These are phyloP conservation scores for Dianthus caryophyllus DNA, from an alignment of 148 eudicot genomes.

Conservation along the genomic window DNA sequence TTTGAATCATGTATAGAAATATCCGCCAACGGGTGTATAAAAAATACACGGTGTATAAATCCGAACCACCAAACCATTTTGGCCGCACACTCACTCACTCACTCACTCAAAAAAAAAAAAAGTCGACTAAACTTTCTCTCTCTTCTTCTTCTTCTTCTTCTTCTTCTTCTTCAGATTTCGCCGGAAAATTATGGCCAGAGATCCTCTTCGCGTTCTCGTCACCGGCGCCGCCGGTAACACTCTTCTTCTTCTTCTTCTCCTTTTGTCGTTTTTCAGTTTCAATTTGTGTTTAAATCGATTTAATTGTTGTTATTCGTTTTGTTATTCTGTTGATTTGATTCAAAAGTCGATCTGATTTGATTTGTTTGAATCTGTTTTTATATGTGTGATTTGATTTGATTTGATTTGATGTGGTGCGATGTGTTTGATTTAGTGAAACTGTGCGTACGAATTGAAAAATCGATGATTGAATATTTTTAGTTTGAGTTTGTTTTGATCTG, in stretches of 20 bases:
- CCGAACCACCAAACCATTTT: no score
- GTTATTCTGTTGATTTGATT: background rate
- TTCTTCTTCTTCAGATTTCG: background rate
- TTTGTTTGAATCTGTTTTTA: background rate
- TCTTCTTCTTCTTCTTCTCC: background rate
- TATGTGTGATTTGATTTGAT: background rate
- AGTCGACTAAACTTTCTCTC: background rate
- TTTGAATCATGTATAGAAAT: no score
- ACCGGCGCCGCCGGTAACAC: constrained; percentile 11
- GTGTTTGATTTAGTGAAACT: no score
- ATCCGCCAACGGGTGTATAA: no score
- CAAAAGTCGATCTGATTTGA: background rate
- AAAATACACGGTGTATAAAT: no score
- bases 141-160: background rate
- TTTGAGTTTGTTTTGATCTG: no score
- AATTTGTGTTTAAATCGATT: background rate
- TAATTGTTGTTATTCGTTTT: background rate
- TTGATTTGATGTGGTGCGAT: background rate
- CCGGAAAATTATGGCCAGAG: constrained; percentile 4
- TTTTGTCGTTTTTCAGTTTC: background rate
- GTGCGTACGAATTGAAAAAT: no score
- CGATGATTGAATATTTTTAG: no score
- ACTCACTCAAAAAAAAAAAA: no score
- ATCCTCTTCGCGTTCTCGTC: constrained; percentile 8
- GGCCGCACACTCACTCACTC: background rate